Evolutionary conservation across 2,329 filamentous ascomycete species (phyloP).

Genomic region (Pyrenophora teres): DNA sequence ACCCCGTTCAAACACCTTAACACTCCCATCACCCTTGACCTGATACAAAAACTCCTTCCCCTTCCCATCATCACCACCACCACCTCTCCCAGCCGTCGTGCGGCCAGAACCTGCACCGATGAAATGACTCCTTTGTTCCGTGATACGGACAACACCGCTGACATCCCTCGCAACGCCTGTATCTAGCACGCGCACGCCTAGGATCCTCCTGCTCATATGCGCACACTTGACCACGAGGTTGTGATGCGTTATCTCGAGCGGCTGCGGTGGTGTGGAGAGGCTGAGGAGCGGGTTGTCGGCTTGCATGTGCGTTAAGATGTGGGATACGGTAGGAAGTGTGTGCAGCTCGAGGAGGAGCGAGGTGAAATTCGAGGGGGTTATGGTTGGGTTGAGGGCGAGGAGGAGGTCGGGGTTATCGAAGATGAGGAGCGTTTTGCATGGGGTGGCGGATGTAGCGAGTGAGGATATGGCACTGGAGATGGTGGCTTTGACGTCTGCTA

Average conservation of each 20-base stretch:
- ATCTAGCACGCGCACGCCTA: conserved; percentile 77
- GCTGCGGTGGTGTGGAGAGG: conserved; percentile 55
- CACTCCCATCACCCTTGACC: conserved; percentile 76
- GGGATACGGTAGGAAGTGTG: conserved; percentile 61
- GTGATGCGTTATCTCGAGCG: conserved; percentile 31
- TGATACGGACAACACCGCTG: conserved; percentile 82
- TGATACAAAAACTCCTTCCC: conserved; percentile 81
- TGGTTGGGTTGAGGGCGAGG: conserved; percentile 43
- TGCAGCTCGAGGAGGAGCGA: conserved; percentile 37
- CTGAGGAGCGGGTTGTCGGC: conserved; percentile 74
- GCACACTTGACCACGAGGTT: conserved; percentile 71
- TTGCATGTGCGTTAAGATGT: conserved; percentile 69
- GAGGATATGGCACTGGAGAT: conserved; percentile 36
- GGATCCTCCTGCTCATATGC: conserved; percentile 73
- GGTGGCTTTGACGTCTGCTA: conserved; percentile 30
- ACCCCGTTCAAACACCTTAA: conserved; percentile 84
- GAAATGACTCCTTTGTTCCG: conserved; percentile 50
- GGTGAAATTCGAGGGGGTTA: conserved; percentile 26
- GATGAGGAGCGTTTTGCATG: conserved; percentile 47
- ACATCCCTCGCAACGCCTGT: conserved; percentile 90
- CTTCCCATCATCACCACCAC: conserved; percentile 27
- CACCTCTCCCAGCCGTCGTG: conserved; percentile 26
- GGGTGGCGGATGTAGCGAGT: conserved; percentile 11
- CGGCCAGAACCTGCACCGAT: conserved; percentile 28
- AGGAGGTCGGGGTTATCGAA: conserved; percentile 53